Conservation (phyloP, 352 stramenopile genomes). For the Phytopythium oedochilum region DNA sequence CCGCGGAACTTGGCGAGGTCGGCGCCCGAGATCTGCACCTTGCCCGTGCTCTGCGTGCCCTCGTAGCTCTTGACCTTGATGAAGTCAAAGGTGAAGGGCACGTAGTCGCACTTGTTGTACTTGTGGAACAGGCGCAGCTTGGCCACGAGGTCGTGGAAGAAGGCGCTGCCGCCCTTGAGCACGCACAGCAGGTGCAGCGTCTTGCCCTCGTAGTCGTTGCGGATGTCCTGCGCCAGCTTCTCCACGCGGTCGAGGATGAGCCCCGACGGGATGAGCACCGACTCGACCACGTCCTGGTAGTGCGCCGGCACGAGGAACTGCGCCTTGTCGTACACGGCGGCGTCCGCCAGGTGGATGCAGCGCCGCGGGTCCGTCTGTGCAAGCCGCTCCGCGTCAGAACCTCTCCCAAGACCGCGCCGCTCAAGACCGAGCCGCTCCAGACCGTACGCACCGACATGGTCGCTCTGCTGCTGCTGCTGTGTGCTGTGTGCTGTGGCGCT, state of each 20-base stretch:
- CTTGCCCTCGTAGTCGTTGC: constrained; percentile 83
- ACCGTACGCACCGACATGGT: constrained; percentile 1
- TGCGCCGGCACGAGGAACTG: constrained; percentile 81
- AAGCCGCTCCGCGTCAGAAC: background rate
- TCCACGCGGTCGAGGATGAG: constrained; percentile 90
- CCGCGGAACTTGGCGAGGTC: constrained; percentile 84
- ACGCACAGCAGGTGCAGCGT: constrained; percentile 92
- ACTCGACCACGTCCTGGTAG: constrained; percentile 75
- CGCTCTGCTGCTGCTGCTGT: too few relatives aligned
- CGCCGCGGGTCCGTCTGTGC: constrained; percentile 22
- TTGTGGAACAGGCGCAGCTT: constrained; percentile 83
- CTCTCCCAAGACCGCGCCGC: too few relatives aligned
- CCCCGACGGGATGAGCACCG: constrained; percentile 88
- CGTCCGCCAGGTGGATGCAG: constrained; percentile 58
- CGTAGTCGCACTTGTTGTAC: constrained; percentile 86
- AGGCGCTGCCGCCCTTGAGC: constrained; percentile 88
- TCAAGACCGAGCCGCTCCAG: too few relatives aligned
- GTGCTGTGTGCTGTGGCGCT: too few relatives aligned
- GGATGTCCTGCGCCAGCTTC: constrained; percentile 91
- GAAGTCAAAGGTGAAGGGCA: constrained; percentile 94
- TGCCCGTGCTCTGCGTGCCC: constrained; percentile 87
- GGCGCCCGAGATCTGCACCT: constrained; percentile 88
- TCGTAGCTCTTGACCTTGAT: constrained; percentile 95
- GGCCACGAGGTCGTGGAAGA: constrained; percentile 88
- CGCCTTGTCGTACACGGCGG: constrained; percentile 57